Conservation (phyloP, 2,329 filamentous ascomycete genomes). For the Trichothecium sympodiale region DNA sequence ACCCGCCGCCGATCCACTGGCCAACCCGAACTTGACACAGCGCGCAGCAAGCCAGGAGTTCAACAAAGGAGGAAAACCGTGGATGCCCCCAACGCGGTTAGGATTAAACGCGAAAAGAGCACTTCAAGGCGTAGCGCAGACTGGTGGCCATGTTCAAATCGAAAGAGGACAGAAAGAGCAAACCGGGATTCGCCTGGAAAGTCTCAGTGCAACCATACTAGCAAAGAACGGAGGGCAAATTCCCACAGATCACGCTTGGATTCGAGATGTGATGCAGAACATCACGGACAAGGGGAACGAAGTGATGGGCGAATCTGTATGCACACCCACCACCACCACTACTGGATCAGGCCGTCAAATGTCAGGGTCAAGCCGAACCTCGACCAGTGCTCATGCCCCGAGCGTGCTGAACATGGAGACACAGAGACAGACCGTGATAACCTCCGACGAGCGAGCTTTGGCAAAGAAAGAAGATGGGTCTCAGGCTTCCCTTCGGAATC, state of each 20-base stretch:
- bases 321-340: conserved; percentile 52
- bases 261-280: conserved; percentile 11
- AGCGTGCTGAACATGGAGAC: not conserved
- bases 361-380: conserved; percentile 10
- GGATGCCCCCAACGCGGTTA: no score
- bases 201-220: no score
- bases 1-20: no score
- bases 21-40: no score
- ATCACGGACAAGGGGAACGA: conserved; percentile 11
- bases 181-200: no score
- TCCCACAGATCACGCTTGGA: conserved; percentile 9
- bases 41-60: no score
- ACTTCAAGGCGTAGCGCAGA: no score
- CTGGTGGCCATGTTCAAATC: no score
- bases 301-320: conserved; percentile 27
- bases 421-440: not conserved
- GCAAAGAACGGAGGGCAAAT: not conserved
- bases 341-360: conserved; percentile 35
- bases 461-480: not conserved
- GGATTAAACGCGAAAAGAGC: no score
- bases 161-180: no score
- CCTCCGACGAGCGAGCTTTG: not conserved
- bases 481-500: not conserved
- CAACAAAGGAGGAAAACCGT: no score
- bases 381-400: not conserved